These are phyloP conservation scores for Mallotus nudiflorus DNA, from an alignment of 345 rosid genomes.

Conservation along the genomic window DNA sequence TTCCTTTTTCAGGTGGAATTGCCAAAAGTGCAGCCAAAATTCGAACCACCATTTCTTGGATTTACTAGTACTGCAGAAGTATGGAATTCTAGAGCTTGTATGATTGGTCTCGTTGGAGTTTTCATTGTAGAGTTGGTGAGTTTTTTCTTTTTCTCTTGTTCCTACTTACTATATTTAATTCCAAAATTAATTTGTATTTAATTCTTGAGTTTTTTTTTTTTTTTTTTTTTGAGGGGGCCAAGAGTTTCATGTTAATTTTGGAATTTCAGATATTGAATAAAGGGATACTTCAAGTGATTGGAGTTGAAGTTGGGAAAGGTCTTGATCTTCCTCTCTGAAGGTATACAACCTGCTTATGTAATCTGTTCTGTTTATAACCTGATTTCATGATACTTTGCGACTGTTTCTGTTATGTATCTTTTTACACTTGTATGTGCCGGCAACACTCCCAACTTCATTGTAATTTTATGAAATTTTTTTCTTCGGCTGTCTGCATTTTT, in stretches of 20 bases:
- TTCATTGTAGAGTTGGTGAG: constrained; percentile 76
- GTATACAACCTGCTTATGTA: not conserved
- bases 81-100: constrained; percentile 96
- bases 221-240: no score
- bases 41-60: constrained; percentile 64
- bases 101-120: constrained; percentile 73
- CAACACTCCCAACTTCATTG: not conserved
- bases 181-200: not conserved
- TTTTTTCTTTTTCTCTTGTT: not conserved
- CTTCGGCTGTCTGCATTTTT: not conserved
- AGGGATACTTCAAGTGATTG: constrained; percentile 70
- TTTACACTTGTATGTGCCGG: not conserved
- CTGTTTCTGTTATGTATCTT: not conserved
- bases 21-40: constrained; percentile 74
- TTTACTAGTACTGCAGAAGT: constrained; percentile 76
- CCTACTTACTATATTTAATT: not conserved
- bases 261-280: constrained; percentile 62
- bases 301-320: constrained; percentile 85
- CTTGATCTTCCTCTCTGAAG: constrained; percentile 77
- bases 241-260: no score
- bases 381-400: not conserved
- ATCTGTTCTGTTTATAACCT: not conserved
- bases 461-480: not conserved
- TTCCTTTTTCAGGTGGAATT: constrained; percentile 45
- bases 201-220: not conserved